Evolutionary conservation across 106 monocot genomes (phyloP).

Genomic region (Dioscorea zingiberensis): DNA sequence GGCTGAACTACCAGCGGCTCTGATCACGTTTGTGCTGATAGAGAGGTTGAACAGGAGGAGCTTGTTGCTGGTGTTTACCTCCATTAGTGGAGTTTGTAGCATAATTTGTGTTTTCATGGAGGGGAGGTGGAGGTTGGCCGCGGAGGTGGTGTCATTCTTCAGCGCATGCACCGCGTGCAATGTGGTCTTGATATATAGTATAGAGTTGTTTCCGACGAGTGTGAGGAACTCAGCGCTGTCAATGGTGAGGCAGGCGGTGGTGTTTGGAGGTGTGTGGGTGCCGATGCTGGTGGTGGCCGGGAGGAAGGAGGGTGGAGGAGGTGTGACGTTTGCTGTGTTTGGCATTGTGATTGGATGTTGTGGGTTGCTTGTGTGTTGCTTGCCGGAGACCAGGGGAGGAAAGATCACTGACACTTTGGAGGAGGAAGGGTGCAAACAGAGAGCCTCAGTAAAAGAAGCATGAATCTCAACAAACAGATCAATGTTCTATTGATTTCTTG

Average conservation of each 20-base stretch:
- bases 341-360: neutral
- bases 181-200: too few species aligned
- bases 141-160: too few species aligned
- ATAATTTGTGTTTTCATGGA: too few species aligned
- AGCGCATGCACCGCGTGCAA: too few species aligned
- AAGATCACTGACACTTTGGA: constrained; percentile 28
- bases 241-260: constrained; percentile 34
- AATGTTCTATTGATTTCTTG: too few species aligned
- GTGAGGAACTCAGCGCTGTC: constrained; percentile 51
- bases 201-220: too few species aligned
- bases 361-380: constrained; percentile 37
- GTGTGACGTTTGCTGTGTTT: too few species aligned
- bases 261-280: constrained; percentile 42
- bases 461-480: too few species aligned
- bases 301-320: too few species aligned
- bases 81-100: constrained; percentile 27
- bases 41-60: constrained; percentile 25
- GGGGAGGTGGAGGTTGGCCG: too few species aligned
- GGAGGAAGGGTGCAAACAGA: too few species aligned
- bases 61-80: constrained; percentile 27
- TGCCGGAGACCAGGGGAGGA: constrained; percentile 32
- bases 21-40: constrained; percentile 37
- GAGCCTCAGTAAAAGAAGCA: too few species aligned
- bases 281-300: constrained; percentile 46
- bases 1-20: constrained; percentile 51